Evolutionary conservation across 768 basidiomycete genomes (phyloP).

Genomic region (Auricularia sp.): DNA sequence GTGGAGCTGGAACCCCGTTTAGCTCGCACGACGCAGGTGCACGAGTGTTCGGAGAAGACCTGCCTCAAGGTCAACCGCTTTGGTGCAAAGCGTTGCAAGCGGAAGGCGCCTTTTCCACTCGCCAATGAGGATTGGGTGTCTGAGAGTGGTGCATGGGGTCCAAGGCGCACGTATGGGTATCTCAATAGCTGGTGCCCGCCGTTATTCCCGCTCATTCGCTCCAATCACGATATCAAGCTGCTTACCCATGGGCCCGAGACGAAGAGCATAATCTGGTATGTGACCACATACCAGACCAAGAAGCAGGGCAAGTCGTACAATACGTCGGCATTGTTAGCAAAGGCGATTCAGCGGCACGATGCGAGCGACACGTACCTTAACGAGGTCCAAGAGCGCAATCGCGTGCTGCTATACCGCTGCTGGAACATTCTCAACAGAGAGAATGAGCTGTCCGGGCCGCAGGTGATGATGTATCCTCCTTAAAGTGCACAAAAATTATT

Average conservation of each 20-base stretch:
- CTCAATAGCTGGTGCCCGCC: slow-evolving; percentile 20
- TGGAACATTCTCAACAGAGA: slow-evolving; percentile 26
- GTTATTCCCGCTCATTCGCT: slow-evolving; percentile 16
- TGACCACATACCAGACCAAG: slow-evolving; percentile 27
- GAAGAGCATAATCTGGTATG: slow-evolving; percentile 25
- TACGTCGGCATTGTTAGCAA: slow-evolving; percentile 26
- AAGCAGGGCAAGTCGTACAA: slow-evolving; percentile 27
- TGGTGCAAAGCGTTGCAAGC: slow-evolving; percentile 22
- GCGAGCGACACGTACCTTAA: slow-evolving; percentile 11
- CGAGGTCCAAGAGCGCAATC: slow-evolving; percentile 17
- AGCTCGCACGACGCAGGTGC: slow-evolving; percentile 23
- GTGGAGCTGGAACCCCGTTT: slow-evolving; percentile 14
- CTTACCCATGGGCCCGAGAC: slow-evolving; percentile 28
- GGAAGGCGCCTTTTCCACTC: slow-evolving; percentile 16
- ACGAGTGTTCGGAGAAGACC: slow-evolving; percentile 18
- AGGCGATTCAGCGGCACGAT: slow-evolving; percentile 21
- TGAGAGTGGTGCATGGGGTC: slow-evolving; percentile 12
- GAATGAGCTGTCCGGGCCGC: slow-evolving; percentile 29
- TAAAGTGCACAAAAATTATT: too few relatives aligned
- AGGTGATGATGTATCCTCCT: slow-evolving; percentile 20
- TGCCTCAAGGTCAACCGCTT: slow-evolving; percentile 16
- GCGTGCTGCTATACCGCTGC: slow-evolving; percentile 23
- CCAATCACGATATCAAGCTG: slow-evolving; percentile 36
- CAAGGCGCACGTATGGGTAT: slow-evolving; percentile 7
- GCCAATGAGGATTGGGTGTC: slow-evolving; percentile 8